Base-by-base conservation (phyloP, 257 asterid species). In the Eustoma russellianum region DNA sequence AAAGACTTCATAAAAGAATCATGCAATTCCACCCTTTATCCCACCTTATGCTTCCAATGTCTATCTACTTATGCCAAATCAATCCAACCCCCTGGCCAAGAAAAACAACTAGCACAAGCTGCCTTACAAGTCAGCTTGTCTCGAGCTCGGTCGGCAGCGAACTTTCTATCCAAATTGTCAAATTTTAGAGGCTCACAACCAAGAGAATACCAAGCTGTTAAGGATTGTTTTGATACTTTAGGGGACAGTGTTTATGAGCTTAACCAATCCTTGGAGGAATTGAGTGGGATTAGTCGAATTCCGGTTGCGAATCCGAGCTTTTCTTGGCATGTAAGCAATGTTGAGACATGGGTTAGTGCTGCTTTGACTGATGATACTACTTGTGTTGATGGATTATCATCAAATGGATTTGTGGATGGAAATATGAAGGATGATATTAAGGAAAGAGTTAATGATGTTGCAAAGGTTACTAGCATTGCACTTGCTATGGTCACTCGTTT, bases 301-400 rank as follows among this genome's bases (percentile, higher is more conserved):
- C 43, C 43, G 43, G 43, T 38, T 1, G 43, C 60, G 0, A 70
- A 74, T 15, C 76, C 60, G 60, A 75, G 76, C 19, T 83, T 81
- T 47, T 48, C 44, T 58, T 77, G 90, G 90, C 95, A 69, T 56
- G 73, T 83, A 50, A 69, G 88, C 59, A 87, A 83, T 57, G 88
- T 83, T 11, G 77, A 73, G 52, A 85, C 97, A 0, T 85, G 97
- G 97, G 78, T 83, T 74, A 88, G 95, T 66, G 72, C 92, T 6
- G 97, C 95, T 41, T 54, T 85, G 41, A 83, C 92, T 5, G 89
- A 81, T 43, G 79, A 81, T 1, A 74, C 53, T 34, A 70, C 64
- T 71, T 88, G 97, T 50, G 57, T 83, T 6, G 83, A 88, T 14
- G 88, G 93, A 52, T 62, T 88, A 14, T 71, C 79, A 24, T 61